Evolutionary conservation across 2,329 filamentous ascomycete species (phyloP), one percentile per base, ranked within the genome.

Genomic region (Phaeosphaeria sp.): DNA sequence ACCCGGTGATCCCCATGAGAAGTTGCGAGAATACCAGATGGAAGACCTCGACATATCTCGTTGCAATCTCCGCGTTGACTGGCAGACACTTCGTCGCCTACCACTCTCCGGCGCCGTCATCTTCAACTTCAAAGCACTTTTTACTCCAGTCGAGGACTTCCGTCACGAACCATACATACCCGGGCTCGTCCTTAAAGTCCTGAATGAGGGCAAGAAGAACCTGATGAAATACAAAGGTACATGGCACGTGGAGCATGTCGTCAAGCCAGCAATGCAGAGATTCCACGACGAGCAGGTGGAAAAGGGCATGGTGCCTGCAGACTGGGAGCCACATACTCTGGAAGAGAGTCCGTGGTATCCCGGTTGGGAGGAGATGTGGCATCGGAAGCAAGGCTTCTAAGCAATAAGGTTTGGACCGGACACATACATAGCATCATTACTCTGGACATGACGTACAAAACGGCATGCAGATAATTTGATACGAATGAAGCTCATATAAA

Each of bases 81-180:
- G 92, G 91, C 93, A 96, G 77, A 96, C 92, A 0, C 79, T 96
- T 3, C 87, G 92, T 1, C 86, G 92, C 2, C 79, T 96, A 0
- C 92, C 92, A 0, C 80, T 96, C 0, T 92, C 89, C 0, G 91
- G 86, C 0, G 89, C 85, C 0, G 81, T 96, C 1, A 85, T 92
- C 0, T 96, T 96, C 80, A 96, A 95, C 75, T 96, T 94, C 84
- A 96, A 94, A 72, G 91, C 90, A 0, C 76, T 95, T 0, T 96
- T 96, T 76, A 95, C 91, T 0, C 90, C 90, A 0, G 74, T 96
- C 0, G 73, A 82, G 0, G 87, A 90, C 61, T 87, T 96, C 56
- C 80, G 85, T 2, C 82, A 90, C 55, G 92, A 96, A 74, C 86
- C 90, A 0, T 90, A 87, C 47, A 79, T 96, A 0, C 92, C 92